Evolutionary conservation across 176 grass and related monocot genomes (phyloP).

Genomic region (Cenchrus purpureus): DNA sequence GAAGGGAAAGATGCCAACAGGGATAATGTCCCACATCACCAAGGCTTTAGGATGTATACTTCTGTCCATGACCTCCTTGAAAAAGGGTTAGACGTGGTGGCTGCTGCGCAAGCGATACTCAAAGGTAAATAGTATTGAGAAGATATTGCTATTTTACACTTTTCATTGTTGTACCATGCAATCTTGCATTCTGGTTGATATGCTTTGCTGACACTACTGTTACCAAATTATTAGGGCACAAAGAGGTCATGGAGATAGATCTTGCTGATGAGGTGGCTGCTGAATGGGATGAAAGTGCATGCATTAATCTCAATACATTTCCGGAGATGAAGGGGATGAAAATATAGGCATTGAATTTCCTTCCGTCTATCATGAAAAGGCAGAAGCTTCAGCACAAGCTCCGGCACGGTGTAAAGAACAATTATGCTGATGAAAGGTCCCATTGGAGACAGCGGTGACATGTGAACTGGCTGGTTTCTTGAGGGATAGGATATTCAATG

Average conservation of each 20-base stretch:
- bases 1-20: slow-evolving; percentile 76
- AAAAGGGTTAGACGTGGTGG: slow-evolving; percentile 51
- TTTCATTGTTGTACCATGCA: not conserved
- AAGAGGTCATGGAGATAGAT: slow-evolving; percentile 28
- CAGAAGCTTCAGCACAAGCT: slow-evolving; percentile 1
- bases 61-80: slow-evolving; percentile 79
- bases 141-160: slow-evolving; percentile 30
- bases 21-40: slow-evolving; percentile 75
- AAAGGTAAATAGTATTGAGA: slow-evolving; percentile 31
- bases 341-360: slow-evolving; percentile 39
- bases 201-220: slow-evolving; percentile 21
- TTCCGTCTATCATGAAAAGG: slow-evolving; percentile 35
- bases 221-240: slow-evolving; percentile 33
- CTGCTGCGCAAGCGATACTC: slow-evolving; percentile 44
- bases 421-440: slow-evolving; percentile 17
- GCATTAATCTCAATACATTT: slow-evolving; percentile 40
- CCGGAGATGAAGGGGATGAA: slow-evolving; percentile 37
- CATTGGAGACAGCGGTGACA: slow-evolving; percentile 4
- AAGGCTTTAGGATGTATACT: slow-evolving; percentile 72
- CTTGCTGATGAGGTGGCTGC: not conserved
- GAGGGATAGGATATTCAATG: too few species aligned
- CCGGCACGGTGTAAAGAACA: not conserved
- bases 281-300: slow-evolving; percentile 55
- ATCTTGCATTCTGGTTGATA: slow-evolving; percentile 34
- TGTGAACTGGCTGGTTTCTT: too few species aligned